Percentiles rank a stretch among this genome's conserved stretches.
These are phyloP conservation scores for Clarireedia monteithiana DNA, from an alignment of 2,329 filamentous ascomycete genomes.

Conservation along the genomic window DNA sequence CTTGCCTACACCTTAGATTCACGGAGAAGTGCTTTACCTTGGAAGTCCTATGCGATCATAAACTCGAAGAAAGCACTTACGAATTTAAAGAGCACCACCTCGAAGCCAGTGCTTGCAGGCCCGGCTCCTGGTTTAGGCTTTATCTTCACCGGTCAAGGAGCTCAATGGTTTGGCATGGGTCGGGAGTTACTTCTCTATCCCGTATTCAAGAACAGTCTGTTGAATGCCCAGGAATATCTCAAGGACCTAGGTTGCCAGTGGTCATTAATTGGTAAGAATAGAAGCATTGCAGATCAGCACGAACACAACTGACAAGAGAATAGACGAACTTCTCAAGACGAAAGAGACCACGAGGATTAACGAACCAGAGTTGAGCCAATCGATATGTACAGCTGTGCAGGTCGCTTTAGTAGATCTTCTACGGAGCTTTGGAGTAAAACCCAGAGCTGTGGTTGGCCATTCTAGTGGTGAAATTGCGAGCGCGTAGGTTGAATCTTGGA, in stretches of 20 bases:
- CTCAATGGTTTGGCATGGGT: conserved; percentile 19
- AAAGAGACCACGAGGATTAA: conserved; percentile 17
- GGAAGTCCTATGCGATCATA: neutral
- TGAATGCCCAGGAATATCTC: conserved; percentile 17
- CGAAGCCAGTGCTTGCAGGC: neutral
- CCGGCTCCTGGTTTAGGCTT: conserved; percentile 2
- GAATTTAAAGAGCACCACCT: neutral
- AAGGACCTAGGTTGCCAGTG: conserved; percentile 35
- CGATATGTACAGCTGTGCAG: conserved; percentile 19
- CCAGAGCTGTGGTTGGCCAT: conserved; percentile 22
- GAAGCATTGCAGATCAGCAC: neutral
- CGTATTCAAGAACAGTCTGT: conserved; percentile 9
- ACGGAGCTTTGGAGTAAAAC: conserved; percentile 10
- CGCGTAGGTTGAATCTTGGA: conserved; percentile 14
- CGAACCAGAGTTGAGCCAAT: conserved; percentile 9
- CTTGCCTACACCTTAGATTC: conserved; percentile 5
- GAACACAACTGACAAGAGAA: neutral
- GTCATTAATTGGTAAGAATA: conserved; percentile 38
- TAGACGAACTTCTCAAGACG: conserved; percentile 8
- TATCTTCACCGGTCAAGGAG: conserved; percentile 19
- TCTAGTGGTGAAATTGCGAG: conserved; percentile 31
- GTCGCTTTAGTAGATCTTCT: conserved; percentile 21
- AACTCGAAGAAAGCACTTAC: neutral
- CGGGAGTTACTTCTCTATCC: conserved; percentile 9
- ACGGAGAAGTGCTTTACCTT: conserved; percentile 3